These are phyloP conservation scores for Cyberlindnera mississippiensis DNA, from an alignment of 805 yeast genomes.

Conservation along the genomic window DNA sequence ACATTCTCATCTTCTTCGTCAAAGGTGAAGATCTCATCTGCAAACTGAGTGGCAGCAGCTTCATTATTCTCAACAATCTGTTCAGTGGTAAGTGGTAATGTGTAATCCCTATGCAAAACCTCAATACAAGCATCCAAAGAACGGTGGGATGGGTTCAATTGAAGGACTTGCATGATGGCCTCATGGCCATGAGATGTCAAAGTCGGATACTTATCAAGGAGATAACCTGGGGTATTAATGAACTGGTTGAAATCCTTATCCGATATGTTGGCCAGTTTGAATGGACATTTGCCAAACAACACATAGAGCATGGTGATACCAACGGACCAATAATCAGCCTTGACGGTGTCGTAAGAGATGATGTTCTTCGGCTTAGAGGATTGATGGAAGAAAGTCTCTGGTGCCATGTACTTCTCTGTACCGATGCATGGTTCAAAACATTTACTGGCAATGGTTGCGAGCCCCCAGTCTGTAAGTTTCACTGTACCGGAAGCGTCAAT, in stretches of 20 bases:
- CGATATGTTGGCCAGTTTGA: conserved; percentile 61
- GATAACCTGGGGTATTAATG: conserved; percentile 60
- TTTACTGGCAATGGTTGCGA: conserved; percentile 41
- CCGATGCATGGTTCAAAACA: conserved; percentile 48
- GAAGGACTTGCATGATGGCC: conserved; percentile 65
- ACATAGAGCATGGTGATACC: conserved; percentile 79
- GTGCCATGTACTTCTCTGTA: conserved; percentile 89
- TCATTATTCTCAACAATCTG: conserved; percentile 42
- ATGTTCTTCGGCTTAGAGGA: conserved; percentile 3
- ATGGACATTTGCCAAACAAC: conserved; percentile 82
- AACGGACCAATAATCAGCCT: conserved; percentile 83
- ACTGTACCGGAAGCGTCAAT: conserved; percentile 47
- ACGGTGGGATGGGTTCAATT: conserved; percentile 51
- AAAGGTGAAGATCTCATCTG: conserved; percentile 13
- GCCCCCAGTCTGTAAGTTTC: conserved; percentile 74
- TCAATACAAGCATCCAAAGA: conserved; percentile 48
- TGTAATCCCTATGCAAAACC: conserved; percentile 33
- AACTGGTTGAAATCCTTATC: conserved; percentile 69
- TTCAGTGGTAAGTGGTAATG: conserved; percentile 55
- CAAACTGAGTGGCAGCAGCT: conserved; percentile 5
- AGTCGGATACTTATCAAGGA: conserved; percentile 72
- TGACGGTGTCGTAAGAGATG: conserved; percentile 57
- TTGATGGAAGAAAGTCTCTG: conserved; percentile 65
- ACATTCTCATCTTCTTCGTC: conserved; percentile 4
- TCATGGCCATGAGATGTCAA: conserved; percentile 69